Evolutionary conservation across 139 green algal genomes (phyloP).

Genomic region (Auxenochlorella pyrenoidosa): DNA sequence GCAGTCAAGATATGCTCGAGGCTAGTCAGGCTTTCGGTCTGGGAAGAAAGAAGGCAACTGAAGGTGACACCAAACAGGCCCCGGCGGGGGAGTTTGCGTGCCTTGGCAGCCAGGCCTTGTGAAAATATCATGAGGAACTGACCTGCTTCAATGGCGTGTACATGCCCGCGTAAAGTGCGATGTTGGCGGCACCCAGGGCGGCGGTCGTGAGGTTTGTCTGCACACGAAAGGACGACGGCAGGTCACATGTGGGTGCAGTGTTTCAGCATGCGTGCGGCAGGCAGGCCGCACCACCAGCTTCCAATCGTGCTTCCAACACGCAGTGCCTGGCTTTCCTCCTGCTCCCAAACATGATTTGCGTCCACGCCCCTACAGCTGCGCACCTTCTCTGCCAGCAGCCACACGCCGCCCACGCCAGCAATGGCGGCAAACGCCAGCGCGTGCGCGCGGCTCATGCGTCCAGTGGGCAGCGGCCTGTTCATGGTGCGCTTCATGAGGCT

Average conservation of each 20-base stretch:
- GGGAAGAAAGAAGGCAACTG: no score
- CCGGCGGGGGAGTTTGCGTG: no score
- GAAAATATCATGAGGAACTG: conserved; percentile 8
- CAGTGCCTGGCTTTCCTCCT: no score
- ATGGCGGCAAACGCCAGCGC: conserved; percentile 85
- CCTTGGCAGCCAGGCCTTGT: no score
- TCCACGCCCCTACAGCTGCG: neutral
- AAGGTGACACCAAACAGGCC: no score
- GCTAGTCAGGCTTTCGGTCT: no score
- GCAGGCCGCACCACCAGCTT: neutral
- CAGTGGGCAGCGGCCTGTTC: conserved; percentile 90
- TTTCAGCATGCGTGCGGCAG: neutral
- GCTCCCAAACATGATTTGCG: no score
- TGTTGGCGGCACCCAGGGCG: conserved; percentile 91
- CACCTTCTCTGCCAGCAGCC: conserved; percentile 75
- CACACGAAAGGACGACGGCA: neutral
- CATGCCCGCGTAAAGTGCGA: conserved; percentile 92
- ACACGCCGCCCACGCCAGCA: conserved; percentile 74
- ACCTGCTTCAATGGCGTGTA: conserved; percentile 99
- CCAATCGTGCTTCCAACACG: no score
- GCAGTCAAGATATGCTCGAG: no score
- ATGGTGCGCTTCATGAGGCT: conserved; percentile 89
- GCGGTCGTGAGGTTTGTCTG: conserved; percentile 91
- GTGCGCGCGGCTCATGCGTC: conserved; percentile 72
- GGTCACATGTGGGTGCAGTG: neutral